Percentiles rank a stretch among this genome's conserved stretches.
These are phyloP conservation scores for Rugiboletus extremiorientalis DNA, from an alignment of 1,284 basidiomycete genomes.

Conservation along the genomic window DNA sequence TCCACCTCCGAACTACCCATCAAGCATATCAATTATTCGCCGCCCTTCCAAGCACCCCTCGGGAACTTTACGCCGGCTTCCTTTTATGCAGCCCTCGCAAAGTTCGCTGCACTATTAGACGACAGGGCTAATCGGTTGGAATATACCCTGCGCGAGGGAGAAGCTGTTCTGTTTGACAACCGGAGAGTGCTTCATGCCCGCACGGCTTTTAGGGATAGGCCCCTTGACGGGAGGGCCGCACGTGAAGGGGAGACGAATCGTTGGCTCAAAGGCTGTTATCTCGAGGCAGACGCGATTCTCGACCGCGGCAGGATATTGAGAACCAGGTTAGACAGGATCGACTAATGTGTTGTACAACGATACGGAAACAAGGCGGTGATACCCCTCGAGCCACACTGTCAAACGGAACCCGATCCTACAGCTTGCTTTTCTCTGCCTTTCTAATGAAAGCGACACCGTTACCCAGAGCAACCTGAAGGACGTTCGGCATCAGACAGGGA, in stretches of 20 bases:
- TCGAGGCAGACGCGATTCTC: constrained; percentile 67
- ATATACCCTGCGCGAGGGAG: constrained; percentile 79
- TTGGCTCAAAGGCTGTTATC: constrained; percentile 76
- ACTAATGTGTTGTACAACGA: constrained; percentile 4
- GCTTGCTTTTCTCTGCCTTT: constrained; percentile 51
- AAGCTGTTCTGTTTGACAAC: constrained; percentile 93
- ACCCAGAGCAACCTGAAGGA: constrained; percentile 48
- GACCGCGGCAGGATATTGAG: constrained; percentile 46
- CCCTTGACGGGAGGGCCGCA: constrained; percentile 8
- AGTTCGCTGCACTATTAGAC: constrained; percentile 66
- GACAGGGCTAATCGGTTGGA: constrained; percentile 55
- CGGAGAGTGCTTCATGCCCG: constrained; percentile 89
- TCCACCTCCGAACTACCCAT: constrained; percentile 34
- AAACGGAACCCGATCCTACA: constrained; percentile 35
- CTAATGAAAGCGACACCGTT: constrained; percentile 60
- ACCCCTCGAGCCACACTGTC: background rate
- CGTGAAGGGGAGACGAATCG: constrained; percentile 46
- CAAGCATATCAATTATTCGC: constrained; percentile 85
- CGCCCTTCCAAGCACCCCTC: constrained; percentile 91
- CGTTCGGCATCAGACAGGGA: background rate
- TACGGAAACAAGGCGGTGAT: background rate
- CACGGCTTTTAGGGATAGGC: constrained; percentile 67
- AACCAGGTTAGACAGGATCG: constrained; percentile 13
- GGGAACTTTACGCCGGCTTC: constrained; percentile 45
- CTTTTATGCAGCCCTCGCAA: constrained; percentile 67